Evolutionary conservation across 1,284 basidiomycete genomes (phyloP).

Genomic region (Athelia psychrophila): DNA sequence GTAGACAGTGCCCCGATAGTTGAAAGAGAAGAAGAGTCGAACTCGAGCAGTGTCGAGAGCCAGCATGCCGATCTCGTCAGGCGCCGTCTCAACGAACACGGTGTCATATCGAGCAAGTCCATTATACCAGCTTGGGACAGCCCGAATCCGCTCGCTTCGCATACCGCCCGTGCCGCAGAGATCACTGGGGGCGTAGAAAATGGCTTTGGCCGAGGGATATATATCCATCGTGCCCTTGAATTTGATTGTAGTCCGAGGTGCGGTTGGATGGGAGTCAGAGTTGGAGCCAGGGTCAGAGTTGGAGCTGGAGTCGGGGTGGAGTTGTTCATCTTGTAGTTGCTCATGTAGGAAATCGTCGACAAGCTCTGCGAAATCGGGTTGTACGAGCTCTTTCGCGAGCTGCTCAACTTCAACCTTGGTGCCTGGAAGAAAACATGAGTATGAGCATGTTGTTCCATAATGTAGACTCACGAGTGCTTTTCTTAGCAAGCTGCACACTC

Average conservation of each 20-base stretch:
- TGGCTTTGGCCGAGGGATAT: conserved; percentile 16
- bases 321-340: no score
- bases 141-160: conserved; percentile 11
- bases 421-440: conserved; percentile 1
- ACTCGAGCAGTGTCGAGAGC: conserved; percentile 11
- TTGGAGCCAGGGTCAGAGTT: conserved; percentile 8
- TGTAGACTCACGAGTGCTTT: conserved; percentile 7
- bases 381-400: conserved; percentile 13
- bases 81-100: conserved; percentile 10
- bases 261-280: conserved; percentile 7
- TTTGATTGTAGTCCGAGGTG: background rate
- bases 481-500: conserved; percentile 2
- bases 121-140: conserved; percentile 10
- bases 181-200: conserved; percentile 20
- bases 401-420: background rate
- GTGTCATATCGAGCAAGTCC: conserved; percentile 9
- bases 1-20: conserved; percentile 1
- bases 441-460: conserved; percentile 8
- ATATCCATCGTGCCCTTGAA: conserved; percentile 6
- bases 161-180: conserved; percentile 13
- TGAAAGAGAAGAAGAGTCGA: conserved; percentile 9
- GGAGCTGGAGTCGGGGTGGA: background rate
- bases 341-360: background rate
- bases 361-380: conserved; percentile 4
- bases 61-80: conserved; percentile 6